These are phyloP conservation scores for Penicillium digitatum DNA, from an alignment of 2,329 filamentous ascomycete species.

Conservation along the genomic window DNA sequence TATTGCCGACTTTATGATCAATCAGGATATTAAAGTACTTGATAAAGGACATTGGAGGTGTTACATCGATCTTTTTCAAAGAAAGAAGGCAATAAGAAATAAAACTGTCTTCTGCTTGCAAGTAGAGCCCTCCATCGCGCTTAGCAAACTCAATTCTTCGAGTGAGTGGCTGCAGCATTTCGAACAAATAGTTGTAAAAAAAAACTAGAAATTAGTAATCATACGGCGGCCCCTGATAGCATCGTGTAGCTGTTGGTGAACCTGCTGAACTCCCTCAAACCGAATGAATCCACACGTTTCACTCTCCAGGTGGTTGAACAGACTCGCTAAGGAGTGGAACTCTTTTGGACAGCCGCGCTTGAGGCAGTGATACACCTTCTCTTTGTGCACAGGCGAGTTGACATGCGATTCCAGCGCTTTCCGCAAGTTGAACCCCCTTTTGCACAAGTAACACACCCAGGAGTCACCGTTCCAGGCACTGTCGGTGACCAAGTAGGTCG, in stretches of 20 bases:
- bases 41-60: neutral
- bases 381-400: conserved; percentile 51
- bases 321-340: conserved; percentile 38
- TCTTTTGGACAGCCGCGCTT: conserved; percentile 36
- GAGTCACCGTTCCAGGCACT: neutral
- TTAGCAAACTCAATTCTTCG: neutral
- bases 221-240: neutral
- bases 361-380: conserved; percentile 46
- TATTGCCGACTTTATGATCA: rapidly evolving
- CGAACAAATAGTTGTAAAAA: neutral
- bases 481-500: neutral
- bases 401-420: conserved; percentile 51
- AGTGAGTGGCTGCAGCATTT: neutral
- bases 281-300: conserved; percentile 41
- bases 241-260: neutral
- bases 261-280: conserved; percentile 41
- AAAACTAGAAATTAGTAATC: neutral
- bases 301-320: conserved; percentile 48
- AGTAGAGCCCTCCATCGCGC: neutral
- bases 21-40: neutral
- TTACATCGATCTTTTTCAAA: no score
- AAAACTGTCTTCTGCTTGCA: neutral
- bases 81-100: no score
- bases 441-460: conserved; percentile 52
- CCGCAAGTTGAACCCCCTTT: conserved; percentile 39